These are phyloP conservation scores for Candida sojae DNA, from an alignment of 1,139 yeast species.

Conservation along the genomic window DNA sequence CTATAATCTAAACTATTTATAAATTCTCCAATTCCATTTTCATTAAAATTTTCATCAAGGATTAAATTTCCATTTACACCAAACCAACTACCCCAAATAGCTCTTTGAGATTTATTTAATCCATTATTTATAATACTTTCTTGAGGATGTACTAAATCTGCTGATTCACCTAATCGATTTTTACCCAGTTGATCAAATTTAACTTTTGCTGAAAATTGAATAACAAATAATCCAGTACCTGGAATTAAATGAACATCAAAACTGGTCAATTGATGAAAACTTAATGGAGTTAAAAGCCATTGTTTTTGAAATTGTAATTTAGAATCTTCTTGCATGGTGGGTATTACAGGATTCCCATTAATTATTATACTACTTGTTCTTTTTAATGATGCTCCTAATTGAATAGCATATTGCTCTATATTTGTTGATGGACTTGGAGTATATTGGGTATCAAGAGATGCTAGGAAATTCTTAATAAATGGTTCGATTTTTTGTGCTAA, in stretches of 20 bases:
- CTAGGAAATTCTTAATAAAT: constrained; percentile 39
- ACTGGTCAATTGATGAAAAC: constrained; percentile 64
- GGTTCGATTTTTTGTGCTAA: constrained; percentile 49
- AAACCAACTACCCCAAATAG: constrained; percentile 67
- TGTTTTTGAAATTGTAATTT: constrained; percentile 61
- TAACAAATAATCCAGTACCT: constrained; percentile 57
- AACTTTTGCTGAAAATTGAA: constrained; percentile 63
- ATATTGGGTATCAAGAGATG: constrained; percentile 41
- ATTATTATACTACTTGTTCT: constrained; percentile 53
- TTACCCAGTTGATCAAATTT: constrained; percentile 74
- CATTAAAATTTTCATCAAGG: constrained; percentile 55
- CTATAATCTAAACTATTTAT: constrained; percentile 65
- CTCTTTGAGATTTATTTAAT: constrained; percentile 24
- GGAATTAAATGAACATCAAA: constrained; percentile 74
- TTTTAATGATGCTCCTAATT: constrained; percentile 50
- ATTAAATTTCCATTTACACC: constrained; percentile 64
- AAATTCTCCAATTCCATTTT: constrained; percentile 44
- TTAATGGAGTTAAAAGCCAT: constrained; percentile 62
- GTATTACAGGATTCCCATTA: constrained; percentile 63
- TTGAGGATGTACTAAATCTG: constrained; percentile 39
- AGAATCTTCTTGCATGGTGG: constrained; percentile 42
- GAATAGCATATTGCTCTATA: constrained; percentile 54
- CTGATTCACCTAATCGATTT: constrained; percentile 61
- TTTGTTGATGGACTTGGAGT: constrained; percentile 27
- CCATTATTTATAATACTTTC: constrained; percentile 9